These are phyloP conservation scores for Dalbergia cultrata DNA, from an alignment of 306 rosid species.

Conservation along the genomic window DNA sequence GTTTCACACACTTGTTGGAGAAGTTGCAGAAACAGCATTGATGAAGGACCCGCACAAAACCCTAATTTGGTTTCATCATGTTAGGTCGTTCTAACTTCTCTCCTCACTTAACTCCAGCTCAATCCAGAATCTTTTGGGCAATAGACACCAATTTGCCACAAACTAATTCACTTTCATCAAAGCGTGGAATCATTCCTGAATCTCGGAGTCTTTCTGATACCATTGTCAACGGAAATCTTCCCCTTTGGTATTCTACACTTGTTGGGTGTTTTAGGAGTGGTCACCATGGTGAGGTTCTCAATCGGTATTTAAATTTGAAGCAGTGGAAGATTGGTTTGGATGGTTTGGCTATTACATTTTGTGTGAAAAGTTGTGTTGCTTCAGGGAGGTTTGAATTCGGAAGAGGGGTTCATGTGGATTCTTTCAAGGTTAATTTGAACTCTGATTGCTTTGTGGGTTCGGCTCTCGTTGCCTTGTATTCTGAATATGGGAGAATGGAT, in stretches of 20 bases:
- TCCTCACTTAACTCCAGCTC: not conserved
- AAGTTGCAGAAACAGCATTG: no score
- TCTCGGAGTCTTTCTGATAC: no score
- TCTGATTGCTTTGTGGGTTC: conserved; percentile 60
- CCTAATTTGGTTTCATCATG: not conserved
- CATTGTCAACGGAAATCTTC: no score
- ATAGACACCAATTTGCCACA: not conserved
- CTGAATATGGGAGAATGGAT: conserved; percentile 35
- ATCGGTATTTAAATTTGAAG: conserved; percentile 49
- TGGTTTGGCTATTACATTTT: conserved; percentile 47
- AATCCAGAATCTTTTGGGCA: not conserved
- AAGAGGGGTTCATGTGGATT: conserved; percentile 56
- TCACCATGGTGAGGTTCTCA: conserved; percentile 37
- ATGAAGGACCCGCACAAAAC: no score
- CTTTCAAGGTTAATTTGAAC: conserved; percentile 53
- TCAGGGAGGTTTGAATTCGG: conserved; percentile 50
- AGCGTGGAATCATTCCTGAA: not conserved
- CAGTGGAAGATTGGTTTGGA: conserved; percentile 39
- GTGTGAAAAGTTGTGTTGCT: conserved; percentile 52
- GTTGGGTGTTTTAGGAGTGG: not conserved
- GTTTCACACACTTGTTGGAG: no score
- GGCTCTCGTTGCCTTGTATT: conserved; percentile 51
- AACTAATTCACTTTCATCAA: not conserved
- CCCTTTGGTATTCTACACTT: not conserved
- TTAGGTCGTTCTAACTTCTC: not conserved